phyloP scores from a whole-genome alignment of 345 rosid species.

The Melaleuca quinquenervia region DNA sequence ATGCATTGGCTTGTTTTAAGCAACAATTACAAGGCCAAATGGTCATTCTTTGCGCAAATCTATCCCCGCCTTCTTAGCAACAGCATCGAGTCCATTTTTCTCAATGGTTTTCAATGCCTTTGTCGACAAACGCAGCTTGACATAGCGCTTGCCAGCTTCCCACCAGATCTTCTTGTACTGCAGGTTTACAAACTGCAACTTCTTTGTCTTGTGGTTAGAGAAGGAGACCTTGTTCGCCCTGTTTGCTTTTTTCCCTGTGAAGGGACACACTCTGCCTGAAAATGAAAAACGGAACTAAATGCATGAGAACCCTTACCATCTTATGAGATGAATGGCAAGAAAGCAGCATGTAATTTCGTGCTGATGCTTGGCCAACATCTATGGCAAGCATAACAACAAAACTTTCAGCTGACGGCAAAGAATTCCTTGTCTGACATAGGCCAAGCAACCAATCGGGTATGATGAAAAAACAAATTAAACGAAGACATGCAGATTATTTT shows the following conservation, averaged over 20 bases:
- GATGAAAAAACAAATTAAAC: background rate
- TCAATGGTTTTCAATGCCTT: constrained; percentile 88
- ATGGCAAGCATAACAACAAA: background rate
- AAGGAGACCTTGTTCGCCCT: constrained; percentile 86
- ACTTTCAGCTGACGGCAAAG: background rate
- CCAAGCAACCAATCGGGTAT: background rate
- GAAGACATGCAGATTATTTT: background rate
- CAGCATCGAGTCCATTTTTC: constrained; percentile 91
- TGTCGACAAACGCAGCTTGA: constrained; percentile 76
- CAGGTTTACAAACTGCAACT: constrained; percentile 79
- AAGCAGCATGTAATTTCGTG: background rate
- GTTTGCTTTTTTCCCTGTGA: constrained; percentile 92
- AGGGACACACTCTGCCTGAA: constrained; percentile 83
- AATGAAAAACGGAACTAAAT: background rate
- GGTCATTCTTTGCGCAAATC: constrained; percentile 60
- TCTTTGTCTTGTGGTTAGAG: constrained; percentile 95
- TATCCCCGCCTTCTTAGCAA: constrained; percentile 93
- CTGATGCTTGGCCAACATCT: background rate
- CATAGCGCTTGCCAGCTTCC: constrained; percentile 87
- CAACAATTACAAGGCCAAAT: background rate
- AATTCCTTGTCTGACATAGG: background rate
- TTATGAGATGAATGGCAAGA: background rate
- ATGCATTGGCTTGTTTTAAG: background rate
- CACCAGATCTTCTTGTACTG: constrained; percentile 95
- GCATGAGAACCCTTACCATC: background rate